phyloP scores from a whole-genome alignment of 306 rosid species.

The Sechiopsis laciniata region DNA sequence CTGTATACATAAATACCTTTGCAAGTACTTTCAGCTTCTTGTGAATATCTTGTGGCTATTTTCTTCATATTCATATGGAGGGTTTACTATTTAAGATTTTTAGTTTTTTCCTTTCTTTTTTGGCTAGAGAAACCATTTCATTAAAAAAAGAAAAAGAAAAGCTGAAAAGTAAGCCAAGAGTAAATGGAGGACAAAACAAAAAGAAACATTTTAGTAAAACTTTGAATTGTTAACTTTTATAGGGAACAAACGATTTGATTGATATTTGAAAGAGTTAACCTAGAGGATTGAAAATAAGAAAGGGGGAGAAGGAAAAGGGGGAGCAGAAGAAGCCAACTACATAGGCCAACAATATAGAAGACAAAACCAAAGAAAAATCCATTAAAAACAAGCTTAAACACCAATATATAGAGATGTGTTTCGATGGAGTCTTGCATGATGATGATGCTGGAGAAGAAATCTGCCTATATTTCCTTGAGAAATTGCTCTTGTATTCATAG shows the following conservation, averaged over 20 bases:
- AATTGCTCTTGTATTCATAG: too few relatives aligned
- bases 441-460: too few relatives aligned
- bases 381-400: too few relatives aligned
- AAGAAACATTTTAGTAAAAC: background rate
- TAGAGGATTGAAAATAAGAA: too few relatives aligned
- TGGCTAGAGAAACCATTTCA: background rate
- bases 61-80: background rate
- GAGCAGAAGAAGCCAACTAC: too few relatives aligned
- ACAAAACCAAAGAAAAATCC: too few relatives aligned
- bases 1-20: background rate
- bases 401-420: too few relatives aligned
- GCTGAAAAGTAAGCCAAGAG: constrained; percentile 5
- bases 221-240: background rate
- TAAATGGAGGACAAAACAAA: background rate
- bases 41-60: background rate
- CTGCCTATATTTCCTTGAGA: too few relatives aligned
- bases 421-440: too few relatives aligned
- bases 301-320: too few relatives aligned
- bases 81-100: background rate
- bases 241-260: background rate
- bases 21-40: background rate
- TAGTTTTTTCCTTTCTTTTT: background rate
- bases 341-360: too few relatives aligned
- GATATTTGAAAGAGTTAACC: too few relatives aligned
- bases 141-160: background rate